These are phyloP conservation scores for Sordaria brevicollis DNA, from an alignment of 495 filamentous ascomycete genomes.

Conservation along the genomic window DNA sequence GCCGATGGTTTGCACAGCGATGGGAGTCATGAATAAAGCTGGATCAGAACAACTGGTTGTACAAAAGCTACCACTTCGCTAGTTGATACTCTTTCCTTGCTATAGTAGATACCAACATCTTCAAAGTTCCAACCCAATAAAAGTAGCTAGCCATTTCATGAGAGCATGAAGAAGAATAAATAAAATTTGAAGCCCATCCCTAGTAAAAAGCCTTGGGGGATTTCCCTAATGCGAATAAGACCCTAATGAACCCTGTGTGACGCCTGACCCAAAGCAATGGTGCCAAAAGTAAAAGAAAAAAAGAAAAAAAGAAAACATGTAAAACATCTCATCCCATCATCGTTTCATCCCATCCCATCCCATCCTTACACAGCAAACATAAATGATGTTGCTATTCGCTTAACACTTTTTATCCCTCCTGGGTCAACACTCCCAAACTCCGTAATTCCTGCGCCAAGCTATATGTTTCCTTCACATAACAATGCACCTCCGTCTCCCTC, in stretches of 20 bases:
- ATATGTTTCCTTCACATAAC: conserved; percentile 13
- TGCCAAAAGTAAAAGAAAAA: background rate
- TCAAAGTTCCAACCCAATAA: background rate
- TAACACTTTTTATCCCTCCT: background rate
- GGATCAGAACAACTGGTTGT: background rate
- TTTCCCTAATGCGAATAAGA: background rate
- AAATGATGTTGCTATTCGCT: background rate
- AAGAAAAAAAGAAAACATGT: background rate
- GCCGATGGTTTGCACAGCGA: background rate
- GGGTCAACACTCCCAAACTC: background rate
- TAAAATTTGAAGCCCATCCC: background rate
- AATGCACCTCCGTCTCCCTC: conserved; percentile 4
- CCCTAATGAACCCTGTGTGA: background rate
- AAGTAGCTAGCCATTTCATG: background rate
- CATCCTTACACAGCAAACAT: background rate
- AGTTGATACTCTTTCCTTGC: background rate
- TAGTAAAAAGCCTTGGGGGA: background rate
- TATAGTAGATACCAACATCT: background rate
- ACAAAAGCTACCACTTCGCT: background rate
- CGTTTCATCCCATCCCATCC: background rate
- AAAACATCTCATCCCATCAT: background rate
- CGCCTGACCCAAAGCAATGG: background rate
- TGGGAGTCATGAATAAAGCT: background rate
- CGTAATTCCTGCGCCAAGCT: background rate
- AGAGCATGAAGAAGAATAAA: background rate